Percentiles rank a stretch among this genome's conserved stretches.
Conservation (phyloP, 495 filamentous ascomycete genomes). For the Apiosordaria backusii region DNA sequence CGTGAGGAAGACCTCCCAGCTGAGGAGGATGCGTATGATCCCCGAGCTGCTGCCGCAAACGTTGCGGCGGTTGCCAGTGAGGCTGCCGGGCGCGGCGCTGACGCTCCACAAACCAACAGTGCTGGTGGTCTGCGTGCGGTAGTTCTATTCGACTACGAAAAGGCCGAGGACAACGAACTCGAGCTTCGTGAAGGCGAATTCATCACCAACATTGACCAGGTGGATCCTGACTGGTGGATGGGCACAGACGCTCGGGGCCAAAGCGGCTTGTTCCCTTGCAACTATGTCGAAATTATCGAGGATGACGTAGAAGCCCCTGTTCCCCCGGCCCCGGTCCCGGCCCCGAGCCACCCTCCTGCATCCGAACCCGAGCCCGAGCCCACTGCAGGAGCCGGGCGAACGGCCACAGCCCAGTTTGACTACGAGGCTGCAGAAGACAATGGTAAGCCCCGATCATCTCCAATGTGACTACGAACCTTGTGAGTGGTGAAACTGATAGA, state of each 20-base stretch:
- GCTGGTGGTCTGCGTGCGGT: constrained; percentile 64
- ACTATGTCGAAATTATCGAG: constrained; percentile 87
- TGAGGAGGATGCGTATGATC: constrained; percentile 58
- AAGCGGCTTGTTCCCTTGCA: constrained; percentile 87
- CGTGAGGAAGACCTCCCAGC: constrained; percentile 61
- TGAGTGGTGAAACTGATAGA: constrained; percentile 20
- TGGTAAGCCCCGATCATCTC: constrained; percentile 41
- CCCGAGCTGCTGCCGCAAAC: constrained; percentile 58
- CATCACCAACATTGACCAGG: constrained; percentile 95
- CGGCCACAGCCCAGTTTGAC: constrained; percentile 85
- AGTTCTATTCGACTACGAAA: constrained; percentile 93
- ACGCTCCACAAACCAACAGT: constrained; percentile 20
- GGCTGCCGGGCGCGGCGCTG: constrained; percentile 1
- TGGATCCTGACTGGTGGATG: constrained; percentile 97
- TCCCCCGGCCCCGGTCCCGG: constrained; percentile 35
- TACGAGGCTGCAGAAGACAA: constrained; percentile 98
- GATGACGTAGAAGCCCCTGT: constrained; percentile 38
- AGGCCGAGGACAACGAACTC: constrained; percentile 93
- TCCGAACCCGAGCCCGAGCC: constrained; percentile 27
- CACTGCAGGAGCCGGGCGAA: constrained; percentile 46
- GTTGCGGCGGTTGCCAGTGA: constrained; percentile 35
- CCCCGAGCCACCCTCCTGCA: constrained; percentile 22
- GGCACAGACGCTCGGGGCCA: constrained; percentile 79
- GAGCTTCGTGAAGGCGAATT: constrained; percentile 86
- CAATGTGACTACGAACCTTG: neutral